These are phyloP conservation scores for Chaetomium fimeti DNA, from an alignment of 495 filamentous ascomycete genomes.

Conservation along the genomic window DNA sequence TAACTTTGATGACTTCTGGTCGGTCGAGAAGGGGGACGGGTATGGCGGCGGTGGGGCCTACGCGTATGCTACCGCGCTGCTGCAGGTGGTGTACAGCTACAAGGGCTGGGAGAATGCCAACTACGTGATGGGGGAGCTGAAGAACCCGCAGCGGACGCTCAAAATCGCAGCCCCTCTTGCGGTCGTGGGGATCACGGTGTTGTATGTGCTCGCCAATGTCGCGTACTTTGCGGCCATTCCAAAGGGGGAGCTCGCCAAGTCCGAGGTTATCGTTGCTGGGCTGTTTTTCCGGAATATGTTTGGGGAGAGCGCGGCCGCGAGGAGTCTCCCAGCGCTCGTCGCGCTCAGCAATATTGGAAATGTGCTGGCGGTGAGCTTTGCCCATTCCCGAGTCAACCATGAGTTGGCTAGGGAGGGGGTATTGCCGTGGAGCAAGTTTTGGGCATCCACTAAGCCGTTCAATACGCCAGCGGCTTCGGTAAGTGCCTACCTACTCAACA, in stretches of 20 bases:
- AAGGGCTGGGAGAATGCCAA: conserved; percentile 51
- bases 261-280: conserved; percentile 49
- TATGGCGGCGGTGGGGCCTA: conserved; percentile 43
- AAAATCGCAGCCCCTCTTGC: conserved; percentile 61
- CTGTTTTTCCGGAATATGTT: conserved; percentile 51
- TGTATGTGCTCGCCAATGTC: conserved; percentile 65
- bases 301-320: conserved; percentile 39
- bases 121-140: conserved; percentile 59
- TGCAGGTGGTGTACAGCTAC: conserved; percentile 53
- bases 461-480: conserved; percentile 47
- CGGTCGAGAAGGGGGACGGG: conserved; percentile 42
- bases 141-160: conserved; percentile 60
- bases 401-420: conserved; percentile 68
- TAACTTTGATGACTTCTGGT: conserved; percentile 40
- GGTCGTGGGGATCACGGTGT: conserved; percentile 54
- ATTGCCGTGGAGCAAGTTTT: conserved; percentile 56
- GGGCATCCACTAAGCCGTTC: conserved; percentile 44
- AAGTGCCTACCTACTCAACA: conserved; percentile 11
- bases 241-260: conserved; percentile 51
- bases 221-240: conserved; percentile 56
- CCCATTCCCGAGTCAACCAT: conserved; percentile 64
- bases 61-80: conserved; percentile 48
- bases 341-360: conserved; percentile 65
- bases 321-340: conserved; percentile 58
- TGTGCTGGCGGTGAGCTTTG: conserved; percentile 47